These are phyloP conservation scores for Solanum dulcamara DNA, from an alignment of 257 asterid genomes.

Conservation along the genomic window DNA sequence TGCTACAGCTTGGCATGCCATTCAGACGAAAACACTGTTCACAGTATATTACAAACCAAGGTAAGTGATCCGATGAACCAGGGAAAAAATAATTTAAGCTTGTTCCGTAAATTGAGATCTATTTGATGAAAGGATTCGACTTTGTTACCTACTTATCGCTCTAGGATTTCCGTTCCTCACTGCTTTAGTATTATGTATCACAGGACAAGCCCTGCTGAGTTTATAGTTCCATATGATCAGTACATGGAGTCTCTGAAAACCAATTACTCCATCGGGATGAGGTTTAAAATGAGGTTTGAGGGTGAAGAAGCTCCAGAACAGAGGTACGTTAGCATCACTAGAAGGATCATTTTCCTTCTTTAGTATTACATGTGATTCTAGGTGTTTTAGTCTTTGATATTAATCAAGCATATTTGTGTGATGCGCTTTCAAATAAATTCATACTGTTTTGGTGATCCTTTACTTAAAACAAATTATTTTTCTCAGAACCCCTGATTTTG, in stretches of 20 bases:
- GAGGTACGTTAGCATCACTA: slow-evolving; percentile 28
- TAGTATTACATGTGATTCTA: background rate
- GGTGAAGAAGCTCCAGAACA: slow-evolving; percentile 85
- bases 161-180: background rate
- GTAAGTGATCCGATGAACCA: slow-evolving; percentile 14
- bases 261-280: slow-evolving; percentile 72
- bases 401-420: background rate
- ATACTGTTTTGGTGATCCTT: background rate
- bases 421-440: background rate
- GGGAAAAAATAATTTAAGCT: background rate
- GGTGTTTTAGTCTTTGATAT: background rate
- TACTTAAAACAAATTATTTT: background rate
- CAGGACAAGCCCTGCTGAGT: slow-evolving; percentile 84
- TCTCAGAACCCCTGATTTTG: background rate
- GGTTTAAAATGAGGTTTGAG: slow-evolving; percentile 87
- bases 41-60: slow-evolving; percentile 81
- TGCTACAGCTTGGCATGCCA: slow-evolving; percentile 84
- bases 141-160: background rate
- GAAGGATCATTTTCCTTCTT: background rate
- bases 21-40: slow-evolving; percentile 54
- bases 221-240: slow-evolving; percentile 56
- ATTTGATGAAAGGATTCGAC: background rate
- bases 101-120: background rate
- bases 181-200: background rate
- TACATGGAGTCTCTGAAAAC: slow-evolving; percentile 63